Conservation (phyloP, 202 grass and related monocot genomes). For the Alloteropsis angusta region DNA sequence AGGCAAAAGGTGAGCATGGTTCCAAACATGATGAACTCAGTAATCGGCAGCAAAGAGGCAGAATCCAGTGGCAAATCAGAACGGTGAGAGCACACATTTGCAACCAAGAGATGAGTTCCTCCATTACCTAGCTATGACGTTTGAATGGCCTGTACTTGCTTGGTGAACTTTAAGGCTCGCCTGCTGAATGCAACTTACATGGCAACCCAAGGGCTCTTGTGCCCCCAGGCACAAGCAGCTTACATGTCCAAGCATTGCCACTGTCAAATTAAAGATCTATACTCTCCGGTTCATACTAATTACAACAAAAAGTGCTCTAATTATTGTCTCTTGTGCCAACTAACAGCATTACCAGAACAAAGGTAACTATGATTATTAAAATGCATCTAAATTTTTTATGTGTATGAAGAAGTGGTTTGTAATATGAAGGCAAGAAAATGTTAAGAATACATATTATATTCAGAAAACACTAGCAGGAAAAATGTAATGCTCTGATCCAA, state of each 20-base stretch:
- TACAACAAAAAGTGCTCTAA: not conserved
- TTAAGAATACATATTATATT: not conserved
- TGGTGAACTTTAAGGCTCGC: not conserved
- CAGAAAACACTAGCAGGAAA: conserved; percentile 1
- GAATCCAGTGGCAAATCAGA: not conserved
- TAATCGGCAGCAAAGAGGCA: not conserved
- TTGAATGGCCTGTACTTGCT: not conserved
- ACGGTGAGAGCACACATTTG: not conserved
- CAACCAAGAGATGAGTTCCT: not conserved
- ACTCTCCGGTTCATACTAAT: not conserved
- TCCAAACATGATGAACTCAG: not conserved
- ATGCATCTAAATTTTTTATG: not conserved
- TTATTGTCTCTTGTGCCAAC: not conserved
- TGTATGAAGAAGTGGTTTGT: not conserved
- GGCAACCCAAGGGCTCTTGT: not conserved
- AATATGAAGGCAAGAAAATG: not conserved
- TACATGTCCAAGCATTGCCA: not conserved
- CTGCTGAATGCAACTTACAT: not conserved
- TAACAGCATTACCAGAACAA: not conserved
- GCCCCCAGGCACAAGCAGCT: not conserved
- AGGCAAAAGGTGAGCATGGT: not conserved
- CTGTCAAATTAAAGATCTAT: not conserved
- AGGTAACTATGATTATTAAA: not conserved
- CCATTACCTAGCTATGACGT: not conserved
- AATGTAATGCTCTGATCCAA: not conserved